Evolutionary conservation across 2,329 filamentous ascomycete genomes (phyloP), one percentile per base, ranked within the genome.

Genomic region (Ascochyta fabae): DNA sequence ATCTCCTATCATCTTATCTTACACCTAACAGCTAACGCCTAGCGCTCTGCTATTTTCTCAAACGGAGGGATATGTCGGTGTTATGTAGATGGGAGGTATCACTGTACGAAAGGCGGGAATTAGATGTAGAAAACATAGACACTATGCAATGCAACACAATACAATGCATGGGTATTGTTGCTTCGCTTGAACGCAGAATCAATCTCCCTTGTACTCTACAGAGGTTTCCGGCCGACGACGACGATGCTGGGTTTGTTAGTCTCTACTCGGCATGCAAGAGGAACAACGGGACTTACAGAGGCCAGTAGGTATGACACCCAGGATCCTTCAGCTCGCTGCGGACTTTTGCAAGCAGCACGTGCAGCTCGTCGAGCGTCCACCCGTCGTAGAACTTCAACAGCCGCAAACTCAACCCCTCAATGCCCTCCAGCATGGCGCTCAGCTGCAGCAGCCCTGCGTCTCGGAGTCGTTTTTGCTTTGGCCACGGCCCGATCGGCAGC

Each of bases 321-420:
- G 62, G 53, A 38, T 60, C 66, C 44, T 67, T 67, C 44, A 74
- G 31, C 42, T 76, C 72, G 12, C 58, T 58, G 23, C 67, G 48
- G 2, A 68, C 66, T 40, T 68, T 66, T 0, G 65, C 65, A 31
- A 72, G 62, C 43, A 81, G 71, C 3, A 80, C 68, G 48, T 71
- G 53, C 41, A 71, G 31, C 56, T 71, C 70, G 1, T 70, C 67
- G 3, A 62, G 38, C 3, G 53, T 62, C 69, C 67, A 70, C 10
- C 65, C 65, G 7, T 62, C 60, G 53, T 65, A 68, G 38, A 64
- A 58, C 7, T 61, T 68, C 42, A 65, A 54, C 33, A 69, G 38
- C 22, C 62, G 51, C 56, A 73, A 40, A 23, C 57, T 65, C 45
- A 71, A 13, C 2, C 67, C 67, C 31, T 72, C 63, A 5, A 73